Evolutionary conservation across 768 basidiomycete genomes (phyloP).

Genomic region (Panaeolus papilionaceus): DNA sequence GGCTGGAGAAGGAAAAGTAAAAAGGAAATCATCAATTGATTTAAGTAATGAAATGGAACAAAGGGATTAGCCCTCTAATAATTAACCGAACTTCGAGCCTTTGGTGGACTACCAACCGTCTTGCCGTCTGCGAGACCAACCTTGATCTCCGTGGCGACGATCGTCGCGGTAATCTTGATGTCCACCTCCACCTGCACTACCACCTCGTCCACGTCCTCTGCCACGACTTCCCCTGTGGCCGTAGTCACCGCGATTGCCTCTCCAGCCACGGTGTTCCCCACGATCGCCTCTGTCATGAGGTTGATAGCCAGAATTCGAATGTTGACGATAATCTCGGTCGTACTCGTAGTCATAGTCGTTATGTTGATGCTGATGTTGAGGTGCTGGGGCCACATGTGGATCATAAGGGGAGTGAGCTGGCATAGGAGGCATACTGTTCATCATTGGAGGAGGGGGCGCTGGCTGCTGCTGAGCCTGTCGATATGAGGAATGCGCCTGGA

Average conservation of each 20-base stretch:
- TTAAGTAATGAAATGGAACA: conserved; percentile 7
- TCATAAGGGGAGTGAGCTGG: conserved; percentile 22
- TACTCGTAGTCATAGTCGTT: conserved; percentile 23
- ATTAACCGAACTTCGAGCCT: neutral
- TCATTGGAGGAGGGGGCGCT: neutral
- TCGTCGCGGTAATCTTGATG: conserved; percentile 30
- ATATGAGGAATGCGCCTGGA: conserved; percentile 26
- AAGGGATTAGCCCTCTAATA: neutral
- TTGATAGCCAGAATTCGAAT: neutral
- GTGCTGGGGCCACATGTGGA: conserved; percentile 10
- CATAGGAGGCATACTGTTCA: conserved; percentile 3
- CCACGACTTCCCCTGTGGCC: conserved; percentile 41
- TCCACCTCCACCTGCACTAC: conserved; percentile 37
- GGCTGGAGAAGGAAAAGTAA: conserved; percentile 1
- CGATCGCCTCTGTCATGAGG: conserved; percentile 7
- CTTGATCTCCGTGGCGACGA: conserved; percentile 56
- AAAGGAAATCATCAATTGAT: neutral
- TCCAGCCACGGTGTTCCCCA: conserved; percentile 15
- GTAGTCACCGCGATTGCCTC: conserved; percentile 30
- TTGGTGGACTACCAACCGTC: conserved; percentile 30
- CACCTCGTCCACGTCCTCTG: conserved; percentile 38
- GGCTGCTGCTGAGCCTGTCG: conserved; percentile 24
- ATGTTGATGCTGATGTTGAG: conserved; percentile 15
- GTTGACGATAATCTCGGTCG: conserved; percentile 23
- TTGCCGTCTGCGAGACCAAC: conserved; percentile 60